Conservation (phyloP, 2,329 filamentous ascomycete species). For the Plectosphaerella plurivora region DNA sequence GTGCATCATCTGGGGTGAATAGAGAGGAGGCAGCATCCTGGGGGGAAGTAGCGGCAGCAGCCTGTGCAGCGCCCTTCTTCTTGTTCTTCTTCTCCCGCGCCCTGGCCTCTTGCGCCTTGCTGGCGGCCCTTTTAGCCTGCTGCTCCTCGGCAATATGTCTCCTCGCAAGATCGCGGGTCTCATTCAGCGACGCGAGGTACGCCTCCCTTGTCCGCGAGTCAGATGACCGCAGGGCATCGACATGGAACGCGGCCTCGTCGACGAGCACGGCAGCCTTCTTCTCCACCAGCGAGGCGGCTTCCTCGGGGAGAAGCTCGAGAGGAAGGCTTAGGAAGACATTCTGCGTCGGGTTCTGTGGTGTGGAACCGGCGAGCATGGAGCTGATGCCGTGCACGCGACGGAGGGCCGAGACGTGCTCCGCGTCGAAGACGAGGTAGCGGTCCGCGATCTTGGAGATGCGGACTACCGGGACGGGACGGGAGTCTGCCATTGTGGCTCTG, state of each 20-base stretch:
- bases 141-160: constrained; percentile 33
- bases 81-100: constrained; percentile 13
- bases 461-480: constrained; percentile 38
- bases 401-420: constrained; percentile 71
- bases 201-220: constrained; percentile 52
- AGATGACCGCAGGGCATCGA: constrained; percentile 54
- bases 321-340: constrained; percentile 90
- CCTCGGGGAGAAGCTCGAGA: constrained; percentile 85
- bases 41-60: not conserved
- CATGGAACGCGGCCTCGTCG: constrained; percentile 72
- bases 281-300: constrained; percentile 76
- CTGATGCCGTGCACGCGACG: constrained; percentile 79
- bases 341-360: constrained; percentile 90
- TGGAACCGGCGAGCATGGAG: constrained; percentile 78
- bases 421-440: constrained; percentile 86
- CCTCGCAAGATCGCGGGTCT: constrained; percentile 36
- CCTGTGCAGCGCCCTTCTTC: constrained; percentile 5
- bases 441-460: constrained; percentile 77
- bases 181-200: constrained; percentile 57
- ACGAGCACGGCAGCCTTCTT: constrained; percentile 73
- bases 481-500: not conserved
- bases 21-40: not conserved
- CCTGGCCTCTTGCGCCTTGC: constrained; percentile 17
- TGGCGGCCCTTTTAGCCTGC: constrained; percentile 26
- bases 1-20: not conserved